A percentile compares a stretch with the other conserved stretches of the same genome.
These are phyloP conservation scores for Saturnispora kantuleensis DNA, from an alignment of 805 yeast genomes.

Conservation along the genomic window DNA sequence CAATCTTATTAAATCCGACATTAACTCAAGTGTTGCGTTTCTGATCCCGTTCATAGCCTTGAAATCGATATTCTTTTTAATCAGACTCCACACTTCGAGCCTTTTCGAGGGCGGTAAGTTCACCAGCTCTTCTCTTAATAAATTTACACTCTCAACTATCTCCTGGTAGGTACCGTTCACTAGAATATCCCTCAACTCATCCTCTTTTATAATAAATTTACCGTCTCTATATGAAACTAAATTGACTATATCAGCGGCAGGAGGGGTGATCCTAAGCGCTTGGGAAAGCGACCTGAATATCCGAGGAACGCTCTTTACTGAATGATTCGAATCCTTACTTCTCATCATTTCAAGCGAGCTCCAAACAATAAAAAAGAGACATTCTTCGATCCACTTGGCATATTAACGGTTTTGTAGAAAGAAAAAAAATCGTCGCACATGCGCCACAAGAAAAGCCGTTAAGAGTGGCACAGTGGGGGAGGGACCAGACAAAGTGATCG, in stretches of 20 bases:
- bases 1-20: conserved; percentile 44
- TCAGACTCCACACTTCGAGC: conserved; percentile 69
- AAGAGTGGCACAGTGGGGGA: no score
- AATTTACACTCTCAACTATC: conserved; percentile 41
- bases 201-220: conserved; percentile 12
- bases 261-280: conserved; percentile 6
- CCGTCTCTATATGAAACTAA: conserved; percentile 8
- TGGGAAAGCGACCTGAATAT: conserved; percentile 9
- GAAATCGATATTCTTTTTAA: conserved; percentile 40
- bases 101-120: conserved; percentile 47
- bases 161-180: conserved; percentile 18
- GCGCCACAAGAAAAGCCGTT: no score
- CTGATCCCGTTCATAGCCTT: conserved; percentile 28
- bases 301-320: conserved; percentile 4
- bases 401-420: neutral
- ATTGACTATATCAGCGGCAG: conserved; percentile 2
- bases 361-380: no score
- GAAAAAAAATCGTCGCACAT: neutral
- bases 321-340: neutral
- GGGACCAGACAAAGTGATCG: no score
- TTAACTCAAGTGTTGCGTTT: conserved; percentile 41
- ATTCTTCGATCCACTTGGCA: no score
- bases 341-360: no score
- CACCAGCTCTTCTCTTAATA: conserved; percentile 40
- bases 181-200: conserved; percentile 15